Percentiles rank a stretch among this genome's conserved stretches.
Conservation (phyloP, 768 basidiomycete species). For the Cystobasidium ongulense region DNA sequence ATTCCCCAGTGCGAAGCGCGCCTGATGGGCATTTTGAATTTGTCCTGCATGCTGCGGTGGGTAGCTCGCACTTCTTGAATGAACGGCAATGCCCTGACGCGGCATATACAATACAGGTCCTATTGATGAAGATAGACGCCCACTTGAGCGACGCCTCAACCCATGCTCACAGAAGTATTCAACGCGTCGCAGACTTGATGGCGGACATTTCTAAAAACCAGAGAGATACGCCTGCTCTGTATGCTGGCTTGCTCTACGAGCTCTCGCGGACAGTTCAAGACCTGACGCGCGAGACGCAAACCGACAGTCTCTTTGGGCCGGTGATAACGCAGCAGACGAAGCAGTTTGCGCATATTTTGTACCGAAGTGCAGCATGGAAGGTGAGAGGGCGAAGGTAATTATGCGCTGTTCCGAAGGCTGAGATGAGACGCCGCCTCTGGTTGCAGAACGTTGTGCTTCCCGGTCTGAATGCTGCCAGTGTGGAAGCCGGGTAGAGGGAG, state of each 20-base stretch:
- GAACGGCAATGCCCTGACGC: neutral
- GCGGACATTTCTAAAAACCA: neutral
- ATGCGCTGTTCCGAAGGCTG: neutral
- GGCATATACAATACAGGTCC: neutral
- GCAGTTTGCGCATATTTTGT: neutral
- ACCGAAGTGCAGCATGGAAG: neutral
- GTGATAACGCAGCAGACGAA: neutral
- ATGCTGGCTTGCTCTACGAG: neutral
- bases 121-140: neutral
- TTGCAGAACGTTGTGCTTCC: neutral
- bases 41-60: neutral
- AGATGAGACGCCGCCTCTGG: neutral
- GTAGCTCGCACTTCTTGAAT: neutral
- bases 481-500: too few relatives aligned
- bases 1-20: slow-evolving; percentile 1
- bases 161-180: neutral
- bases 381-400: neutral
- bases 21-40: slow-evolving; percentile 11
- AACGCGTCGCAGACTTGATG: neutral
- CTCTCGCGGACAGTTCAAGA: neutral
- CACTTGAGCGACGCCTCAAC: neutral
- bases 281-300: too few relatives aligned
- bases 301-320: neutral
- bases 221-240: neutral
- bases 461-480: neutral